Evolutionary conservation across 495 filamentous ascomycete species (phyloP).

Genomic region (Chaetomium tenue): DNA sequence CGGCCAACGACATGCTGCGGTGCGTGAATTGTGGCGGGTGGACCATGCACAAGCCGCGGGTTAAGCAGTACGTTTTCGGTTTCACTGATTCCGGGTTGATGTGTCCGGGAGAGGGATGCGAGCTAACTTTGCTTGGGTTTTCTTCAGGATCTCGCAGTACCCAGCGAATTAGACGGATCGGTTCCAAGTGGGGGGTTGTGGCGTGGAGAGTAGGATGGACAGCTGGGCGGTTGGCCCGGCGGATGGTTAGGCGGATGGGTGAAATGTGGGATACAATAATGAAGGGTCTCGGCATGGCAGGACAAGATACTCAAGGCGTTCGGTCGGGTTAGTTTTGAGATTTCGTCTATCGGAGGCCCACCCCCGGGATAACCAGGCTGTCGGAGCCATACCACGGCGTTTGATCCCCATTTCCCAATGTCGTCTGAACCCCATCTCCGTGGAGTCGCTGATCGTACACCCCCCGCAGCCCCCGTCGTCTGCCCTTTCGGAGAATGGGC

Average conservation of each 20-base stretch:
- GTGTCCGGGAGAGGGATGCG: not conserved
- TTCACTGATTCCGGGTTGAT: not conserved
- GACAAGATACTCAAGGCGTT: not conserved
- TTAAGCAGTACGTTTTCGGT: constrained; percentile 2
- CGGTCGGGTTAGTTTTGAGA: not conserved
- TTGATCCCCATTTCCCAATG: not conserved
- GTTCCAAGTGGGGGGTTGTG: no score
- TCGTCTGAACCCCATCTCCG: not conserved
- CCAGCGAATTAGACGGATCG: not conserved
- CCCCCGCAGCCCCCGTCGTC: not conserved
- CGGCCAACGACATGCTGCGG: constrained; percentile 3
- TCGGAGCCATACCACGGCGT: not conserved
- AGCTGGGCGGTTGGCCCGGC: not conserved
- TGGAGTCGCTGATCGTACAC: not conserved
- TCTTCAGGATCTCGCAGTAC: not conserved
- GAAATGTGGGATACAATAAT: not conserved
- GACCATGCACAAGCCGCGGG: constrained; percentile 3
- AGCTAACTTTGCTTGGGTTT: not conserved
- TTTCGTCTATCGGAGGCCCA: not conserved
- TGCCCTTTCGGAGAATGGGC: not conserved
- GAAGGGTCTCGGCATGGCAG: not conserved
- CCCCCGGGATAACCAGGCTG: not conserved
- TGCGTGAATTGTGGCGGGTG: not conserved
- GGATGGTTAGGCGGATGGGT: not conserved
- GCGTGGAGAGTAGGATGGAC: no score